Percentiles rank a stretch among this genome's conserved stretches.
These are phyloP conservation scores for Podospora australis DNA, from an alignment of 495 filamentous ascomycete genomes.

Conservation along the genomic window DNA sequence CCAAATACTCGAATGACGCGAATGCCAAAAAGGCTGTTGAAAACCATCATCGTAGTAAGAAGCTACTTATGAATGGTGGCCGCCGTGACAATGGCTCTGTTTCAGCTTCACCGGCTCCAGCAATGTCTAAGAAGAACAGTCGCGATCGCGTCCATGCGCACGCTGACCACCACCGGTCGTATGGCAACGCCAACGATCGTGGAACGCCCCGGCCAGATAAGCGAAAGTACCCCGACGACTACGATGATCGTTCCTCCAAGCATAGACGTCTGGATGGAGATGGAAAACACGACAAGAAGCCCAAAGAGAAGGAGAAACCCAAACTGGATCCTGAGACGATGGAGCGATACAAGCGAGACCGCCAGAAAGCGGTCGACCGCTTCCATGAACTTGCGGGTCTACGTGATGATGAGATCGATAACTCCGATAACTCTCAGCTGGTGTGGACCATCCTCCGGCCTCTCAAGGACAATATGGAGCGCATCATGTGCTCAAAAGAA, in stretches of 20 bases:
- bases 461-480: slow-evolving; percentile 36
- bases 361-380: slow-evolving; percentile 28
- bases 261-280: slow-evolving; percentile 29
- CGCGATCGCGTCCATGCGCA: slow-evolving; percentile 35
- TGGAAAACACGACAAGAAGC: slow-evolving; percentile 23
- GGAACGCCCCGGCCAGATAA: slow-evolving; percentile 41
- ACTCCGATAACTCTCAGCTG: slow-evolving; percentile 27
- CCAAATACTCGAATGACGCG: slow-evolving; percentile 62
- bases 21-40: slow-evolving; percentile 76
- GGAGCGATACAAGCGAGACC: slow-evolving; percentile 28
- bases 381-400: slow-evolving; percentile 29
- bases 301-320: slow-evolving; percentile 26
- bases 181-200: slow-evolving; percentile 39
- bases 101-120: slow-evolving; percentile 54
- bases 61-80: slow-evolving; percentile 52
- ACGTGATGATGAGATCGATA: slow-evolving; percentile 27
- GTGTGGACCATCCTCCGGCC: slow-evolving; percentile 41
- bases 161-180: slow-evolving; percentile 43
- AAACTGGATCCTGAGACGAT: slow-evolving; percentile 29
- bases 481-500: slow-evolving; percentile 38
- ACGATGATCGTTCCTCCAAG: slow-evolving; percentile 31
- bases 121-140: slow-evolving; percentile 34
- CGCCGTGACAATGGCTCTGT: slow-evolving; percentile 47
- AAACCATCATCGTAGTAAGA: slow-evolving; percentile 83
- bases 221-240: slow-evolving; percentile 36